phyloP scores from a whole-genome alignment of 441 rosid genomes.

The Croton laevigatus region DNA sequence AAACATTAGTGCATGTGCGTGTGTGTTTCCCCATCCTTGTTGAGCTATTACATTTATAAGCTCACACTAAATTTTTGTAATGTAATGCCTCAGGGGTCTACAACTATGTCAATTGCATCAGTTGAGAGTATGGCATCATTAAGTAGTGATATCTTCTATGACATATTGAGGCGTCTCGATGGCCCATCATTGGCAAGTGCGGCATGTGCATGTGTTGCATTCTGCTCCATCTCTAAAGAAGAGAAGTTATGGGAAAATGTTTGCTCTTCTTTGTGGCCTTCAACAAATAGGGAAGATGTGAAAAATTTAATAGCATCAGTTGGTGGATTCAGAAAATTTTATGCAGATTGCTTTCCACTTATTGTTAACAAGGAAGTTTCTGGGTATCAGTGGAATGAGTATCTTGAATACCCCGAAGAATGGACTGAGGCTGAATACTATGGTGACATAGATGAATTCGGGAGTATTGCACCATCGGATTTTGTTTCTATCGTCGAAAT shows the following conservation, averaged over 20 bases:
- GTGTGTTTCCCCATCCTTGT: not conserved
- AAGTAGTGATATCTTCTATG: constrained; percentile 61
- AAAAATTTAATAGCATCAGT: constrained; percentile 48
- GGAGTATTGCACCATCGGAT: constrained; percentile 49
- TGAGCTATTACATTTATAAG: not conserved
- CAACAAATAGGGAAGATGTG: constrained; percentile 61
- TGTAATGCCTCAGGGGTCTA: constrained; percentile 20
- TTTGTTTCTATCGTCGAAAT: constrained; percentile 68
- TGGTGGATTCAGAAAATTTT: constrained; percentile 74
- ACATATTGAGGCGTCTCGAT: constrained; percentile 72
- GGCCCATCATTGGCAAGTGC: constrained; percentile 72
- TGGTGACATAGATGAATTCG: constrained; percentile 51
- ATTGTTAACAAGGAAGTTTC: constrained; percentile 63
- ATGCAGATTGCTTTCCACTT: constrained; percentile 71
- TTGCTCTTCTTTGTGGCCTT: constrained; percentile 74
- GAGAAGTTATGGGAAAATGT: constrained; percentile 73
- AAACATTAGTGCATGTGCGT: no score
- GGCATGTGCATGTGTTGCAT: constrained; percentile 63
- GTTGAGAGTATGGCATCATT: constrained; percentile 44
- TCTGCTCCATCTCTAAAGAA: constrained; percentile 65
- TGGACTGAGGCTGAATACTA: constrained; percentile 77
- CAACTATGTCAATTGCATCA: constrained; percentile 33
- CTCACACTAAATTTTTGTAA: constrained; percentile 7
- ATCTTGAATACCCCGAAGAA: constrained; percentile 57
- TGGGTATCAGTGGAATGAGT: constrained; percentile 47